Conservation (phyloP, 345 rosid genomes). For the Syzygium aqueum region DNA sequence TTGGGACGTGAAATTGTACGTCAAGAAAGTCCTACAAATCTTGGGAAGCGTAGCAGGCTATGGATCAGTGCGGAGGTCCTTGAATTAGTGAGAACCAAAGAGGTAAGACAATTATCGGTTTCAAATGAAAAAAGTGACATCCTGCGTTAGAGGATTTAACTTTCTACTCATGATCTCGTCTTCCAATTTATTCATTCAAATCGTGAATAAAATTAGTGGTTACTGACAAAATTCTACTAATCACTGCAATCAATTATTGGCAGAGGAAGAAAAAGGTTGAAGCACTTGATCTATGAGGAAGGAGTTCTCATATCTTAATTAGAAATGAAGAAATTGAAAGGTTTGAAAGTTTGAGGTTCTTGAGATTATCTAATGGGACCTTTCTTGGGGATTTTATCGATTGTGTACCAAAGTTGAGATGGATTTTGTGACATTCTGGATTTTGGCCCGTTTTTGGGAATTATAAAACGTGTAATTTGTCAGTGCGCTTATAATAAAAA, state of each 20-base stretch:
- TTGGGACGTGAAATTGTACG: rapidly evolving
- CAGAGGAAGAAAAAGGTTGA: rapidly evolving
- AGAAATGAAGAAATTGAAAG: rapidly evolving
- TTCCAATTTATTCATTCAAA: too few species aligned
- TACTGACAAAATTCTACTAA: too few species aligned
- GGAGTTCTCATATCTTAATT: rapidly evolving
- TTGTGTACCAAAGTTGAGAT: rapidly evolving
- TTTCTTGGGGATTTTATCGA: rapidly evolving
- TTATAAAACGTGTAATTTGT: too few species aligned
- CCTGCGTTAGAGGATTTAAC: rapidly evolving
- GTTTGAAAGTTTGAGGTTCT: rapidly evolving
- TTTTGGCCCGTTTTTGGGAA: too few species aligned
- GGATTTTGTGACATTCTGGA: background rate
- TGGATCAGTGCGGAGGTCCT: background rate
- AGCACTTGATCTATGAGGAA: rapidly evolving
- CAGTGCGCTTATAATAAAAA: too few species aligned
- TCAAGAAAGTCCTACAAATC: rapidly evolving
- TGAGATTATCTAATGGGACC: background rate
- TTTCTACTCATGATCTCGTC: rapidly evolving
- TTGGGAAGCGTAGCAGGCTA: background rate
- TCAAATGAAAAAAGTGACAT: background rate
- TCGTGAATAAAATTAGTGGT: rapidly evolving
- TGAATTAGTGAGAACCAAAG: rapidly evolving
- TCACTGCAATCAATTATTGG: background rate
- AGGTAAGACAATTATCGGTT: background rate